These are phyloP conservation scores for Spergularia bocconei DNA, from an alignment of 148 eudicot genomes.

Conservation along the genomic window DNA sequence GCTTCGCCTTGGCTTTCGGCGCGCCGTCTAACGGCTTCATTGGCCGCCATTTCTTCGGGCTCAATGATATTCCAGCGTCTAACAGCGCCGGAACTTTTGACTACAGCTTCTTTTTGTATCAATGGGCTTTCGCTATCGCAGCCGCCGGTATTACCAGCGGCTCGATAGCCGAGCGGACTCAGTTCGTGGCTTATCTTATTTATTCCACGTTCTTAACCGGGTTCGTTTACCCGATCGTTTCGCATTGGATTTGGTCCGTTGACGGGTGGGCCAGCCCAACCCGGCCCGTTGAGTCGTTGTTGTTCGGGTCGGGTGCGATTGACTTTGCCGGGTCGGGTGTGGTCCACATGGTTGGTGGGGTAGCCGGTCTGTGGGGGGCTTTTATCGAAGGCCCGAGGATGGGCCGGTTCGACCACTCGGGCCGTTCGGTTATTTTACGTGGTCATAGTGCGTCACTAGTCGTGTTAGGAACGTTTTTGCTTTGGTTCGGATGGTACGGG, in stretches of 20 bases:
- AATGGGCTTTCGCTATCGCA: constrained; percentile 58
- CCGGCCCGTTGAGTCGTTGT: constrained; percentile 20
- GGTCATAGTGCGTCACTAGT: constrained; percentile 56
- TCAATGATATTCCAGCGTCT: constrained; percentile 19
- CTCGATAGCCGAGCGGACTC: constrained; percentile 51
- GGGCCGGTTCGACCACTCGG: constrained; percentile 36
- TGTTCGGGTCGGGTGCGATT: constrained; percentile 44
- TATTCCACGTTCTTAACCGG: constrained; percentile 49
- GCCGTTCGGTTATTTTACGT: constrained; percentile 35
- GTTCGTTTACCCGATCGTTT: constrained; percentile 46
- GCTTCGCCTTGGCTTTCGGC: constrained; percentile 30
- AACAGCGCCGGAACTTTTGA: constrained; percentile 20
- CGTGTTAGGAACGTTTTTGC: constrained; percentile 51
- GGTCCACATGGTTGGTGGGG: constrained; percentile 58
- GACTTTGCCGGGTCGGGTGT: constrained; percentile 61
- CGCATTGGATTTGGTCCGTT: constrained; percentile 48
- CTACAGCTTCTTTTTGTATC: constrained; percentile 45
- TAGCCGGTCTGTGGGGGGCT: constrained; percentile 55
- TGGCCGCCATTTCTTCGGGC: constrained; percentile 39
- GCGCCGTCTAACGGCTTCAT: constrained; percentile 40
- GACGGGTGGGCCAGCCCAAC: constrained; percentile 49
- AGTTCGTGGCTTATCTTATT: constrained; percentile 49
- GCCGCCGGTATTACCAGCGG: constrained; percentile 58
- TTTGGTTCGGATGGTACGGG: constrained; percentile 63
- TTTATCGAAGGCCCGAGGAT: constrained; percentile 44